phyloP scores from a whole-genome alignment of 2,329 filamentous ascomycete species.

The Sporothrix humicola region DNA sequence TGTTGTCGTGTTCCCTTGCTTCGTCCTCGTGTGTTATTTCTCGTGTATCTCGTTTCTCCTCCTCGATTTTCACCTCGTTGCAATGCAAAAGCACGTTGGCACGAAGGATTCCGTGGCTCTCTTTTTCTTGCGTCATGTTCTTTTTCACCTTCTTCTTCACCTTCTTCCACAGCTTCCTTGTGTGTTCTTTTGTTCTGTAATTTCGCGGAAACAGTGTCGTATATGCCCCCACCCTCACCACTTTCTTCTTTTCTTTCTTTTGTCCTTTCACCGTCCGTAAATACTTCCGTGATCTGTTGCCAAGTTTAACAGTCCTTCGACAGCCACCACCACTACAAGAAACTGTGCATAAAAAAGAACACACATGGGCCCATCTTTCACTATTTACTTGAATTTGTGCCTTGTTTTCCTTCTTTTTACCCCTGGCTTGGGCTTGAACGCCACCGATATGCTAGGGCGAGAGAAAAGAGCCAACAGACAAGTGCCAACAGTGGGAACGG shows the following conservation, averaged over 20 bases:
- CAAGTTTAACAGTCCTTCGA: not conserved
- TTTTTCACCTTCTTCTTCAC: not conserved
- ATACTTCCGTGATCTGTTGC: not conserved
- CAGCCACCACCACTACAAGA: not conserved
- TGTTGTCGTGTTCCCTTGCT: not conserved
- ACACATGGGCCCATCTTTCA: not conserved
- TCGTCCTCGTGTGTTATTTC: not conserved
- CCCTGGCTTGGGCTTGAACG: slow-evolving; percentile 1
- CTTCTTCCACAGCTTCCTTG: not conserved
- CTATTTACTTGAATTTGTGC: not conserved
- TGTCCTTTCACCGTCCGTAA: not conserved
- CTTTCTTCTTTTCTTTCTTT: not conserved
- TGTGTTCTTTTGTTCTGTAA: not conserved
- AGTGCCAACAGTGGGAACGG: not conserved
- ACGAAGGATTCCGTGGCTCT: slow-evolving; percentile 11
- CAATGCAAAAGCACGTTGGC: not conserved
- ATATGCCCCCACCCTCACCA: not conserved
- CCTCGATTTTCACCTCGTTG: not conserved
- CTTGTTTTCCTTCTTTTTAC: not conserved
- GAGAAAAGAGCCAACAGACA: not conserved
- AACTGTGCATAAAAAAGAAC: not conserved
- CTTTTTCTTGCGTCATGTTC: not conserved
- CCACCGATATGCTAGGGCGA: not conserved
- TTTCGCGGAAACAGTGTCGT: not conserved
- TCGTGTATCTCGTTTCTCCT: not conserved